phyloP scores from a whole-genome alignment of 345 rosid species.

The Bruguiera gymnorhiza region DNA sequence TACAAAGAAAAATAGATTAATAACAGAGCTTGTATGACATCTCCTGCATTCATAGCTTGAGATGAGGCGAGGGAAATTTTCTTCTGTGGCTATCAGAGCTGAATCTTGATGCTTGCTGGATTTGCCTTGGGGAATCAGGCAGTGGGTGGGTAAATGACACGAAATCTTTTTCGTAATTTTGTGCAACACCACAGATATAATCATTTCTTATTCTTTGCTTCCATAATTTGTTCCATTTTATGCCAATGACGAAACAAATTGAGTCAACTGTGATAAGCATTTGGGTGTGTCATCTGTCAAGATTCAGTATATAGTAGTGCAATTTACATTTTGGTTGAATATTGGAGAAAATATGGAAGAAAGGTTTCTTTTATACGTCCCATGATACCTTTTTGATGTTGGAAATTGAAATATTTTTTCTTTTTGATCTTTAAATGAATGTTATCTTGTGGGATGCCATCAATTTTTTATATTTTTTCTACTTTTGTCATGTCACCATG shows the following conservation, averaged over 20 bases:
- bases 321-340: neutral
- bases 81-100: constrained; percentile 14
- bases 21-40: constrained; percentile 24
- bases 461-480: too few relatives aligned
- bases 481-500: too few relatives aligned
- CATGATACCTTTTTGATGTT: too few relatives aligned
- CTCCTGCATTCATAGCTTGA: constrained; percentile 4
- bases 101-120: constrained; percentile 6
- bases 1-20: constrained; percentile 19
- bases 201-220: neutral
- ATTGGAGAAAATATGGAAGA: too few relatives aligned
- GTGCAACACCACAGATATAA: constrained; percentile 9
- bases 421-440: too few relatives aligned
- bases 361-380: too few relatives aligned
- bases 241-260: constrained; percentile 18
- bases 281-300: constrained; percentile 13
- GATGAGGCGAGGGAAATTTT: constrained; percentile 15
- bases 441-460: too few relatives aligned
- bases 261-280: constrained; percentile 24
- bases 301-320: constrained; percentile 11
- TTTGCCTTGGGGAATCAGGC: constrained; percentile 1
- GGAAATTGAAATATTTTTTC: too few relatives aligned
- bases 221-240: neutral
- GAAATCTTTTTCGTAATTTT: constrained; percentile 17
- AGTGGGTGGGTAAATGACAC: constrained; percentile 3